phyloP scores from a whole-genome alignment of 805 yeast species.

The Spathaspora sp. region DNA sequence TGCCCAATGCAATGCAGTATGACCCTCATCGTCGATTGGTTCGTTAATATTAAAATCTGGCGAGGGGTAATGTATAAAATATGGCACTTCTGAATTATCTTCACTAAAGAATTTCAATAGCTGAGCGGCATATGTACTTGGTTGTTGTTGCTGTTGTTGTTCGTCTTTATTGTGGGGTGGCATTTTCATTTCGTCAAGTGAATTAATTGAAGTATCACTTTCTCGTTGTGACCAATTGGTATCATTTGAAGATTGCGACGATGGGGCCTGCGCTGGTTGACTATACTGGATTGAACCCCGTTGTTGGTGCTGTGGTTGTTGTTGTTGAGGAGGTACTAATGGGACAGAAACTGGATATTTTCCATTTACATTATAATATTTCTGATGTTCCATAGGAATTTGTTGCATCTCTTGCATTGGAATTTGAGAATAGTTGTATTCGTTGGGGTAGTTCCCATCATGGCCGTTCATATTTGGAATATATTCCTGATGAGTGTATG shows the following conservation, averaged over 20 bases:
- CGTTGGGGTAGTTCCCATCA: constrained; percentile 11
- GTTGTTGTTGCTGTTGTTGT: constrained; percentile 21
- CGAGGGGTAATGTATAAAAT: constrained; percentile 60
- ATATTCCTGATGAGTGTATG: constrained; percentile 7
- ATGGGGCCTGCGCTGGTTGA: constrained; percentile 8
- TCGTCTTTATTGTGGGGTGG: constrained; percentile 33
- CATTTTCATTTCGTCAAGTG: constrained; percentile 18
- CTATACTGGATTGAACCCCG: constrained; percentile 4
- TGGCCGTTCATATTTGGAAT: constrained; percentile 1
- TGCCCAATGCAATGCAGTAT: constrained; percentile 96
- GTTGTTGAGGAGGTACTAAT: constrained; percentile 7
- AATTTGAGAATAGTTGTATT: constrained; percentile 20
- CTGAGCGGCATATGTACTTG: constrained; percentile 42
- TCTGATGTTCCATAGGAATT: constrained; percentile 7
- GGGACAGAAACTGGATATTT: constrained; percentile 2
- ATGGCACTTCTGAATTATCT: constrained; percentile 51
- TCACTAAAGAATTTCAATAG: constrained; percentile 41
- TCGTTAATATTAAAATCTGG: constrained; percentile 65
- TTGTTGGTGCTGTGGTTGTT: constrained; percentile 11
- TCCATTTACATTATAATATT: constrained; percentile 9
- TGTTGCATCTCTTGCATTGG: constrained; percentile 4
- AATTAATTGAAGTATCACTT: constrained; percentile 37
- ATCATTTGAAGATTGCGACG: constrained; percentile 41
- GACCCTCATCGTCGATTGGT: constrained; percentile 90
- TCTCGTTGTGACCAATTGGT: constrained; percentile 42